A percentile compares a stretch with the other conserved stretches of the same genome.
These are phyloP conservation scores for Apiospora hydei DNA, from an alignment of 2,329 filamentous ascomycete species.

Conservation along the genomic window DNA sequence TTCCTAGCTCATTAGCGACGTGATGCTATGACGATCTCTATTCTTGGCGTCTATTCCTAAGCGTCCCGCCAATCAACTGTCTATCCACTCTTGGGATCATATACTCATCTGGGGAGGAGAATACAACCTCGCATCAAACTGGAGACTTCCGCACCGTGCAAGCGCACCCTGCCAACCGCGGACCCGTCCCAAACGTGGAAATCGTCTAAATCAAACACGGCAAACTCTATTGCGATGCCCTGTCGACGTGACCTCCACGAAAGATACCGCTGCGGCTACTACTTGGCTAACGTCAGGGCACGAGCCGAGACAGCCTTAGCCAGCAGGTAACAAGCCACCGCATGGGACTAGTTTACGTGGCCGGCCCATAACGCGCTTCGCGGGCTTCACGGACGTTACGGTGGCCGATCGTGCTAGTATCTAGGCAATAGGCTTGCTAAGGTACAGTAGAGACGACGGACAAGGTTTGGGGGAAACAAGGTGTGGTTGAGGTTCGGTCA, in stretches of 20 bases:
- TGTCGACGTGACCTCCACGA: neutral
- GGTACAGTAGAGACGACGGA: neutral
- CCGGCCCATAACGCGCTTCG: conserved; percentile 9
- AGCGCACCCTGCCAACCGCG: neutral
- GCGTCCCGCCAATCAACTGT: neutral
- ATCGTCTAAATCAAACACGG: neutral
- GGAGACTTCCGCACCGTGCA: conserved; percentile 1
- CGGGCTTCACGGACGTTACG: conserved; percentile 12
- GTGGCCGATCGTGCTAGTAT: neutral
- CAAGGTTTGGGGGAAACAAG: conserved; percentile 12
- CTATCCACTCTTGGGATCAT: neutral
- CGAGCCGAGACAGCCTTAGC: neutral
- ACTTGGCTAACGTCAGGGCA: neutral
- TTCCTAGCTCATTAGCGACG: neutral
- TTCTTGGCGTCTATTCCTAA: conserved; percentile 3
- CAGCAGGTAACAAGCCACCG: neutral
- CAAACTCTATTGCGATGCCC: neutral
- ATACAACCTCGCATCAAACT: neutral
- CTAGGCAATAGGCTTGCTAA: neutral
- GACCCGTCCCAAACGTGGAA: neutral
- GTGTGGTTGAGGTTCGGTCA: neutral
- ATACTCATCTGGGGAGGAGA: neutral
- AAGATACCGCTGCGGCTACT: neutral
- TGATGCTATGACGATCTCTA: conserved; percentile 4
- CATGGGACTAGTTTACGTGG: conserved; percentile 5